Percentiles rank a stretch among this genome's conserved stretches.
Conservation (phyloP, 768 basidiomycete species). For the Hypholoma fasciculare region DNA sequence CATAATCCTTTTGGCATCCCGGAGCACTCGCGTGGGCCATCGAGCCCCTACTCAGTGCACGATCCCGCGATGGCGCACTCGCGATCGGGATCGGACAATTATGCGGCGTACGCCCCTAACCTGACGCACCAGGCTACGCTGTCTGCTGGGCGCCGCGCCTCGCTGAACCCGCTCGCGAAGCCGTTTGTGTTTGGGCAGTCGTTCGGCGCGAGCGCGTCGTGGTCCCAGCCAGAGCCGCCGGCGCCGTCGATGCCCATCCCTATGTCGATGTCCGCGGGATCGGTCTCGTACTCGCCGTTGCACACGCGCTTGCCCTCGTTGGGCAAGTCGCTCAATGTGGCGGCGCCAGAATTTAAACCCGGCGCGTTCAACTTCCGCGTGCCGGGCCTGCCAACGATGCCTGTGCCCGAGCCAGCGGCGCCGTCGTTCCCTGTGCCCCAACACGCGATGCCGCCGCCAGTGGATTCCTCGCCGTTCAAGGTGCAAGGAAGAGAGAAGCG, state of each 20-base stretch:
- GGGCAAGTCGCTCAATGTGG: constrained; percentile 73
- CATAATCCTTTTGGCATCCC: constrained; percentile 30
- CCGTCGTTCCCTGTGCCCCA: constrained; percentile 26
- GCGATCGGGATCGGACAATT: constrained; percentile 42
- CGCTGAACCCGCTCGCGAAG: constrained; percentile 79
- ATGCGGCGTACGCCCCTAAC: constrained; percentile 18
- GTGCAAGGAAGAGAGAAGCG: constrained; percentile 83
- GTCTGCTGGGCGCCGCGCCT: constrained; percentile 30
- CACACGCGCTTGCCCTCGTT: constrained; percentile 49
- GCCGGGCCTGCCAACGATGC: constrained; percentile 66
- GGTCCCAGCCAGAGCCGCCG: constrained; percentile 15
- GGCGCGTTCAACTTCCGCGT: constrained; percentile 75
- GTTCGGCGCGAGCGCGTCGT: constrained; percentile 26
- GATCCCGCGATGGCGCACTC: constrained; percentile 71
- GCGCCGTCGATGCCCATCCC: constrained; percentile 26
- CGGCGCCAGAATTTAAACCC: constrained; percentile 83
- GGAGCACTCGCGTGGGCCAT: constrained; percentile 69
- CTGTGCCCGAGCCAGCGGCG: constrained; percentile 29
- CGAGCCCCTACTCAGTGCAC: constrained; percentile 58
- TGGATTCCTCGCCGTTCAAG: constrained; percentile 43
- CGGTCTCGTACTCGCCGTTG: constrained; percentile 17
- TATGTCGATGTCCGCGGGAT: constrained; percentile 24
- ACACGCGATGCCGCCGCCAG: constrained; percentile 24
- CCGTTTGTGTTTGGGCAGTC: constrained; percentile 76
- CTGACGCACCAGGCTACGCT: constrained; percentile 19